Base-by-base conservation (phyloP, 1,284 basidiomycete species). In the Ceratobasidium sp. region DNA sequence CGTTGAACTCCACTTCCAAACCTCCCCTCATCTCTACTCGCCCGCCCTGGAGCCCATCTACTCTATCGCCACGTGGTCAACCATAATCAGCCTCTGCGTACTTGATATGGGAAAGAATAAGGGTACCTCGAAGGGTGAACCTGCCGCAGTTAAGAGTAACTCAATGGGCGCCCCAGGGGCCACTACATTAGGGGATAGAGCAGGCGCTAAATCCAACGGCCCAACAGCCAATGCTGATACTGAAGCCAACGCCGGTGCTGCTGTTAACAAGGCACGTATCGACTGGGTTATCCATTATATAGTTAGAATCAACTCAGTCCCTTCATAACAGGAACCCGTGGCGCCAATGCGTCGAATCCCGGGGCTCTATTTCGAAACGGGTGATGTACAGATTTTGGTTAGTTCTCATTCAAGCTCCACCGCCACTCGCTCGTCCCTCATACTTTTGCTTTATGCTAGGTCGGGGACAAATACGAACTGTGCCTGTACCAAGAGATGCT, bases 71-170 rank as follows among this genome's bases (percentile, higher is more conserved):
- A 59, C 66, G 17, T 53, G 53, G 36, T 45, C 54, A 2, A 29
- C 19, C 5, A 44, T 19, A 2, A 41, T 71, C 14, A 54, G 54
- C 5, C 15, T 71, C 1, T 44, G 41, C 29, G 22, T 71, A 15
- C 22, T 59, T 22, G 54, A 71, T 3, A 71, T 71, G 66, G 66
- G 53, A 29, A 71, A 71, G 44, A 59, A 71, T 41, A 57, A 57
- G 53, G 54, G 66, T 7, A 24, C 54, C 41, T 47, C 47, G 4
- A 47, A 44, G 53, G 5, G 27, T 17, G 22, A 8, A 2, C 36
- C 51, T 29, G n/a, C 14, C 6, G 44, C 22, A 53, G 48, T 15
- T 29, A 66, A 66, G 33, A 15, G n/a, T n/a, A n/a, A n/a, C n/a
- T n/a, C n/a, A n/a, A n/a, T n/a, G n/a, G n/a, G n/a, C n/a, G n/a